These are phyloP conservation scores for Kodamaea jinghongensis DNA, from an alignment of 805 yeast genomes.

Conservation along the genomic window DNA sequence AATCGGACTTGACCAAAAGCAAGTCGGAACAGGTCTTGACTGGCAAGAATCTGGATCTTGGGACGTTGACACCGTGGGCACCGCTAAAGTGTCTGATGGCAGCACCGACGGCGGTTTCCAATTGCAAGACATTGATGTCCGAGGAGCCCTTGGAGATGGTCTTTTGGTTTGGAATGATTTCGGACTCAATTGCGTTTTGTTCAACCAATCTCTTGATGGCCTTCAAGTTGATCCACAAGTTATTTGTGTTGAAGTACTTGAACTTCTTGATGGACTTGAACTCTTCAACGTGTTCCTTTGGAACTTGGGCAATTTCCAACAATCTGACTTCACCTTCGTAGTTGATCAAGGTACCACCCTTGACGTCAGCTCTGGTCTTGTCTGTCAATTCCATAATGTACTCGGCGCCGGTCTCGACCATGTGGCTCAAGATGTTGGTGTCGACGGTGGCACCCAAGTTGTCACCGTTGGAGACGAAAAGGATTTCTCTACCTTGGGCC, in stretches of 20 bases:
- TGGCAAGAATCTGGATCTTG: conserved; percentile 96
- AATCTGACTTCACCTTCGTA: conserved; percentile 93
- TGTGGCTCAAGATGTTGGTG: conserved; percentile 82
- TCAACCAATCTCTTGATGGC: conserved; percentile 93
- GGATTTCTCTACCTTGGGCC: conserved; percentile 89
- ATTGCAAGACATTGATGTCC: conserved; percentile 84
- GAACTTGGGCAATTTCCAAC: conserved; percentile 96
- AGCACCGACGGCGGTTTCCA: conserved; percentile 99
- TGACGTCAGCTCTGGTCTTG: conserved; percentile 98
- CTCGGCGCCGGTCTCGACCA: conserved; percentile 88
- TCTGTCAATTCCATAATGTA: conserved; percentile 98
- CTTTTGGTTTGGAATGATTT: conserved; percentile 94
- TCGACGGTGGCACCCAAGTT: conserved; percentile 98
- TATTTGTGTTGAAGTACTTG: conserved; percentile 97
- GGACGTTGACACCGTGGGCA: conserved; percentile 97
- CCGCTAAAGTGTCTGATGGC: conserved; percentile 93
- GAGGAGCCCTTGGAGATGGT: conserved; percentile 71
- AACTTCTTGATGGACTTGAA: conserved; percentile 97
- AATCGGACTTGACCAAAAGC: conserved; percentile 90
- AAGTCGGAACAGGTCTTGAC: conserved; percentile 97
- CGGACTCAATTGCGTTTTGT: conserved; percentile 75
- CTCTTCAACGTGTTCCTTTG: conserved; percentile 97
- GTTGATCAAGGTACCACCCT: conserved; percentile 97
- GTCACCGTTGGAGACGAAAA: conserved; percentile 97
- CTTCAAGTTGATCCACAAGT: conserved; percentile 93